A percentile compares a stretch with the other conserved stretches of the same genome.
phyloP scores from a whole-genome alignment of 352 stramenopile species.

The Phytophthora capsici region DNA sequence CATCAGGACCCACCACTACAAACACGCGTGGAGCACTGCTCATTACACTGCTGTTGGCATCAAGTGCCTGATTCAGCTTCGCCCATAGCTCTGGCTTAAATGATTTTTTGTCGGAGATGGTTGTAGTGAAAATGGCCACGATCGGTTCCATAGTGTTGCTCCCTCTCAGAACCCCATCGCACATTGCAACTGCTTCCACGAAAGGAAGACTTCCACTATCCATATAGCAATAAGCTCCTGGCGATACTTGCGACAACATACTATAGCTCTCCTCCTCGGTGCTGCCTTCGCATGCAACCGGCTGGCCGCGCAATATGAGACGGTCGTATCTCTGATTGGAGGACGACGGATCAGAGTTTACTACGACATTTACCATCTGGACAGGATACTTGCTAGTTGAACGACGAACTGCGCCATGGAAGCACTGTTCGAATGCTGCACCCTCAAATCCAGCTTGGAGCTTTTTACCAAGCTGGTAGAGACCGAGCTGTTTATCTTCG shows the following conservation, averaged over 20 bases:
- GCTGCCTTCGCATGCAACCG: slow-evolving; percentile 10
- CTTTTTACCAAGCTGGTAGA: slow-evolving; percentile 24
- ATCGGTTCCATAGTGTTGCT: slow-evolving; percentile 27
- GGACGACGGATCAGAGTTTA: slow-evolving; percentile 27
- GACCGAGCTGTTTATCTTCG: slow-evolving; percentile 1
- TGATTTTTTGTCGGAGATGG: slow-evolving; percentile 16
- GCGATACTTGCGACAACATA: slow-evolving; percentile 10
- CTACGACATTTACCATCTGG: slow-evolving; percentile 29
- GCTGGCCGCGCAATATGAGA: slow-evolving; percentile 18
- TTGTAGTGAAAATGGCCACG: slow-evolving; percentile 28
- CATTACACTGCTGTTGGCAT: slow-evolving; percentile 16
- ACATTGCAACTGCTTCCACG: slow-evolving; percentile 32
- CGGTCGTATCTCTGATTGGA: slow-evolving; percentile 38
- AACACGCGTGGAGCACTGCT: slow-evolving; percentile 23
- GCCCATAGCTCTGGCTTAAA: slow-evolving; percentile 22
- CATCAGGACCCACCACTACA: slow-evolving; percentile 31
- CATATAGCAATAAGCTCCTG: slow-evolving; percentile 23
- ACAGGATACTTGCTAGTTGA: slow-evolving; percentile 19
- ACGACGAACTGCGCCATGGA: slow-evolving; percentile 22
- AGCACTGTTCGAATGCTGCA: slow-evolving; percentile 25
- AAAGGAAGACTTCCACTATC: slow-evolving; percentile 21
- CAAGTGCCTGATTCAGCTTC: slow-evolving; percentile 26
- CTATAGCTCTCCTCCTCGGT: slow-evolving; percentile 24
- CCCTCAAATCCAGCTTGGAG: slow-evolving; percentile 22
- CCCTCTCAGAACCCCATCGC: slow-evolving; percentile 24